Base-by-base conservation (phyloP, 352 stramenopile species). In the Phytopythium oedochilum region DNA sequence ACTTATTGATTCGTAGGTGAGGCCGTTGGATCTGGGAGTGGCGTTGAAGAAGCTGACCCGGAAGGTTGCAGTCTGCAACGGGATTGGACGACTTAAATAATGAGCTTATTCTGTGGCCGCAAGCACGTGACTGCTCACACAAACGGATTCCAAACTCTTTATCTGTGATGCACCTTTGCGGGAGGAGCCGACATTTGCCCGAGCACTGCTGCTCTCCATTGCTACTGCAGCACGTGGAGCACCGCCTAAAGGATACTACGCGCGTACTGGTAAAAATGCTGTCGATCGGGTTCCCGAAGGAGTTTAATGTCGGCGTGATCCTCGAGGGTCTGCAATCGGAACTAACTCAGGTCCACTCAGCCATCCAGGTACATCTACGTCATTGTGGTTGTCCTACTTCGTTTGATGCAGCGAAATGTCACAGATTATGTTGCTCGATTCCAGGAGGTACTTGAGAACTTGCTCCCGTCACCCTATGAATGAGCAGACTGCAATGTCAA, bases 231-330 rank as follows among this genome's bases (percentile, higher is more conserved):
- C 82, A 92, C 51, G 71, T 93, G 10, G 83, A 93, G 45, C 77
- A 92, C 51, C 82, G 71, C 29, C 36, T 92, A n/a, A 82, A 92
- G 29, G 83, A 89, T 44, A 72, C 81, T 0, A 70, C 86, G 9
- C 80, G 83, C 1, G 56, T 95, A 15, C 35, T 92, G 32, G 71
- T 95, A 9, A 95, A 93, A 53, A 54, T 95, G 5, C 63, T 92
- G 0, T 89, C 85, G 3, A 88, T 80, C 6, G 80, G 78, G 22
- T 95, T 95, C 26, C 85, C 85, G 10, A 84, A 83, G 46, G 81
- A 89, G 26, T 95, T 95, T 47, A 86, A 89, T 49, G 77, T 95
- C 10, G 56, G 73, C 20, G 83, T 95, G 9, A 88, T 95, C 56
- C 47, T 95, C 5, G 83, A 95, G 66, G 83, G 83, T 0, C 49